Percentiles rank a stretch among this genome's conserved stretches.
phyloP scores from a whole-genome alignment of 192 early-diverging fungal species.

The Haplosporangium gracile region DNA sequence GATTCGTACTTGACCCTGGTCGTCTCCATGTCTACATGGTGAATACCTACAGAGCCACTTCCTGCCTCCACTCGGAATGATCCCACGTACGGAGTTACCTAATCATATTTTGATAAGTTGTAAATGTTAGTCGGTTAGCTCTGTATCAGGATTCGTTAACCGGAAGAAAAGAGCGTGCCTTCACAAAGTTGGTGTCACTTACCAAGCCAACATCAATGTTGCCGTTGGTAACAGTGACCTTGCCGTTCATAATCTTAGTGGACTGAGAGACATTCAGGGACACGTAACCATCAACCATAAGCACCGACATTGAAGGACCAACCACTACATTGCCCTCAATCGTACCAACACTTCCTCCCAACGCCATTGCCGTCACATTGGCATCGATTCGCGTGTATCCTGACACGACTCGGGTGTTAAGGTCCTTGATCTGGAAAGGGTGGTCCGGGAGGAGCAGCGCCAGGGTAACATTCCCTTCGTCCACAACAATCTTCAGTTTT shows the following conservation, averaged over 20 bases:
- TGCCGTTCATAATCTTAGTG: background rate
- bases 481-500: background rate
- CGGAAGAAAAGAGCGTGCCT: background rate
- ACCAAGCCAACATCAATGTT: conserved; percentile 2
- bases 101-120: background rate
- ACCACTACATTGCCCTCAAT: background rate
- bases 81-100: background rate
- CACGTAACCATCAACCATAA: background rate
- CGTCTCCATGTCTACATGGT: background rate
- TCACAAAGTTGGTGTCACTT: background rate
- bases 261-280: background rate
- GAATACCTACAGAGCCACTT: background rate
- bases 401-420: background rate
- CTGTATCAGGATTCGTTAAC: background rate
- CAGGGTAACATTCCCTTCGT: background rate
- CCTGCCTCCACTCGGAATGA: background rate
- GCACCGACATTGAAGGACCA: background rate
- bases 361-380: background rate
- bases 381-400: background rate
- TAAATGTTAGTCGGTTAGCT: background rate
- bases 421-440: background rate
- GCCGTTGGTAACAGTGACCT: background rate
- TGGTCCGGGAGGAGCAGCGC: background rate
- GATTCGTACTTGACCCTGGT: background rate
- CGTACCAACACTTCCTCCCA: background rate